These are phyloP conservation scores for Cucumis hystrix DNA, from an alignment of 306 rosid species.

Conservation along the genomic window DNA sequence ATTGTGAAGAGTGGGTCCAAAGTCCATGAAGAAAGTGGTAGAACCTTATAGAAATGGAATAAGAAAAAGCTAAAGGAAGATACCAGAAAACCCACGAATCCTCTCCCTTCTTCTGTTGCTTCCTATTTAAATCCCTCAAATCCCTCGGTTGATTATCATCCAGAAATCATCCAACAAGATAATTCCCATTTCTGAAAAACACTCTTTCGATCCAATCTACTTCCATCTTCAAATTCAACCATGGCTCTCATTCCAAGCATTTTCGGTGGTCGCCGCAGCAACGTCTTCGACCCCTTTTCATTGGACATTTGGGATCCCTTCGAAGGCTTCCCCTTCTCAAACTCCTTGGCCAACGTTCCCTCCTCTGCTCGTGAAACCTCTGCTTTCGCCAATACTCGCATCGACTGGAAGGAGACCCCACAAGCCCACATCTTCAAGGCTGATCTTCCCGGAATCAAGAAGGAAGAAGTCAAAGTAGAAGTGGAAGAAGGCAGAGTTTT, in stretches of 20 bases:
- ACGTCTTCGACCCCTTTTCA: slow-evolving; percentile 19
- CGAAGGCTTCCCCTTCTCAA: slow-evolving; percentile 7
- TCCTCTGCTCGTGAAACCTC: slow-evolving; percentile 14
- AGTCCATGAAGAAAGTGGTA: neutral
- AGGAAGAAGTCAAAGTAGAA: slow-evolving; percentile 23
- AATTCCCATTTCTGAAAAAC: neutral
- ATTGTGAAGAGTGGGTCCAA: neutral
- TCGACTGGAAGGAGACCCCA: slow-evolving; percentile 31
- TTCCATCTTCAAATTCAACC: neutral
- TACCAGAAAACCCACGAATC: neutral
- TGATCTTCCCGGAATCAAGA: slow-evolving; percentile 23
- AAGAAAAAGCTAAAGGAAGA: neutral
- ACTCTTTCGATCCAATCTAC: neutral
- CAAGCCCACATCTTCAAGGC: slow-evolving; percentile 27
- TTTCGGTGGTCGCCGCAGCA: slow-evolving; percentile 15
- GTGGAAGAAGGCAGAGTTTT: slow-evolving; percentile 18
- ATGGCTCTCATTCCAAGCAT: slow-evolving; percentile 16
- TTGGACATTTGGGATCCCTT: slow-evolving; percentile 20
- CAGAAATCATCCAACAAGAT: neutral
- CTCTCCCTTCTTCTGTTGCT: neutral
- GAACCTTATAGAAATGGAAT: neutral
- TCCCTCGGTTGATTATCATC: neutral
- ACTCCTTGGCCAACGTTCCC: neutral
- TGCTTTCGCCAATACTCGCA: slow-evolving; percentile 19
- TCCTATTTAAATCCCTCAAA: neutral